These are phyloP conservation scores for Phymatotrichopsis omnivora DNA, from an alignment of 2,329 filamentous ascomycete species.

Conservation along the genomic window DNA sequence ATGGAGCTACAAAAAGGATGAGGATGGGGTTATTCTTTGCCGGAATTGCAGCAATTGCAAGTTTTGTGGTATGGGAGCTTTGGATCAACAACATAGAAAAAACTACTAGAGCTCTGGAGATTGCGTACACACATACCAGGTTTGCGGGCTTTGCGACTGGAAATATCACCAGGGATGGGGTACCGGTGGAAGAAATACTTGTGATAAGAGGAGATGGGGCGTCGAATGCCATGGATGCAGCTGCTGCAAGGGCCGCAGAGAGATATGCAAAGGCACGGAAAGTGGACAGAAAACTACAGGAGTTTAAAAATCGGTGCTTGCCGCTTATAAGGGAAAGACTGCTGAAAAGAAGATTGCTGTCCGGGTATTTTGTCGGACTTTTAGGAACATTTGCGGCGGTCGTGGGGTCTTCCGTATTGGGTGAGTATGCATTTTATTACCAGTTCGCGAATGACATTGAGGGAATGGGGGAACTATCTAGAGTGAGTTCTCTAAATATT, in stretches of 20 bases:
- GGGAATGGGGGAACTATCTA: slow-evolving; percentile 10
- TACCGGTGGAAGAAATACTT: background rate
- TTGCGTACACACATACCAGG: background rate
- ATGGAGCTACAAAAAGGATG: too few relatives aligned
- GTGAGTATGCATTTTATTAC: too few relatives aligned
- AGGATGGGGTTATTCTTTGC: slow-evolving; percentile 1
- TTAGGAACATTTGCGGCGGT: slow-evolving; percentile 11
- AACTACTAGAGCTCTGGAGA: background rate
- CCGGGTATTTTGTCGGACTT: slow-evolving; percentile 13
- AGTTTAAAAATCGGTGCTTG: slow-evolving; percentile 1
- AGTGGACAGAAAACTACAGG: background rate
- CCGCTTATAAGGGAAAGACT: slow-evolving; percentile 15
- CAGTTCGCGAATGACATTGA: too few relatives aligned
- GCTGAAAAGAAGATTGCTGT: slow-evolving; percentile 9
- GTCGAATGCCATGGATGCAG: background rate
- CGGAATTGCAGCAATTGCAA: slow-evolving; percentile 4
- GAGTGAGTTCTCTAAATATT: slow-evolving; percentile 10
- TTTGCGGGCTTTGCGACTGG: background rate
- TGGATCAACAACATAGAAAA: slow-evolving; percentile 14
- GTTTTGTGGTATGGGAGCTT: slow-evolving; percentile 13
- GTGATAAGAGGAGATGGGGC: background rate
- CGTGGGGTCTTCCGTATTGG: slow-evolving; percentile 6
- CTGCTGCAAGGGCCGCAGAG: background rate
- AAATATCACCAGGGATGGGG: background rate
- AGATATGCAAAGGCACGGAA: background rate